phyloP scores from a whole-genome alignment of 768 basidiomycete genomes.

The Boletus vinaceobasis region DNA sequence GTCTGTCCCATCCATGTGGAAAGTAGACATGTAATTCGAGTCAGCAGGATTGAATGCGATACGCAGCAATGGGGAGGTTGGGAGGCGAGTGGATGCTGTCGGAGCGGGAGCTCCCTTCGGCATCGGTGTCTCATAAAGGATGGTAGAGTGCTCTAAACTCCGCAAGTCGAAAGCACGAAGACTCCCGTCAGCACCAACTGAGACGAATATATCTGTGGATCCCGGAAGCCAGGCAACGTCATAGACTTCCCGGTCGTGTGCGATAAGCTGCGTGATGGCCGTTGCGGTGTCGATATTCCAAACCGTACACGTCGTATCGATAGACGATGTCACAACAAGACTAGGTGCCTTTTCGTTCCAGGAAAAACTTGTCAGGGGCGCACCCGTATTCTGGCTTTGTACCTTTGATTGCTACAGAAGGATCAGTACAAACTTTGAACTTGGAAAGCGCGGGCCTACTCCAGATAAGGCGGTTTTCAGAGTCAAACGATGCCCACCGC shows the following conservation, averaged over 20 bases:
- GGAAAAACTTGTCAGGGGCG: slow-evolving; percentile 94
- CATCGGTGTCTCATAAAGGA: slow-evolving; percentile 90
- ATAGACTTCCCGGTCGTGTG: slow-evolving; percentile 94
- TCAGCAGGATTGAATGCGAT: slow-evolving; percentile 90
- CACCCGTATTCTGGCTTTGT: slow-evolving; percentile 76
- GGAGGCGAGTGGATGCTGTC: slow-evolving; percentile 62
- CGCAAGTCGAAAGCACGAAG: slow-evolving; percentile 95
- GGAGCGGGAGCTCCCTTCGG: slow-evolving; percentile 66
- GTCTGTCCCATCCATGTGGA: slow-evolving; percentile 89
- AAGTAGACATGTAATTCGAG: slow-evolving; percentile 95
- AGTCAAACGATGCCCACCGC: slow-evolving; percentile 59
- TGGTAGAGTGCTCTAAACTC: slow-evolving; percentile 96
- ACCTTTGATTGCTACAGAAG: slow-evolving; percentile 77
- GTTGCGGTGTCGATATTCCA: slow-evolving; percentile 96
- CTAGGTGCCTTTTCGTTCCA: slow-evolving; percentile 94
- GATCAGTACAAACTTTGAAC: slow-evolving; percentile 8
- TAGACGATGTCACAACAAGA: slow-evolving; percentile 93
- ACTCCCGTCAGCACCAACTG: slow-evolving; percentile 96
- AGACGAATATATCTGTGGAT: slow-evolving; percentile 96
- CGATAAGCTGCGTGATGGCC: slow-evolving; percentile 95
- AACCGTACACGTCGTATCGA: slow-evolving; percentile 97
- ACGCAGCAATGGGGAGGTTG: slow-evolving; percentile 76
- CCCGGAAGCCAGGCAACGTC: slow-evolving; percentile 98
- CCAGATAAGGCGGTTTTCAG: slow-evolving; percentile 80
- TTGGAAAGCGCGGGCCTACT: slow-evolving; percentile 44